phyloP scores from a whole-genome alignment of 352 stramenopile genomes.

The Thalassiosira livingstoniorum region DNA sequence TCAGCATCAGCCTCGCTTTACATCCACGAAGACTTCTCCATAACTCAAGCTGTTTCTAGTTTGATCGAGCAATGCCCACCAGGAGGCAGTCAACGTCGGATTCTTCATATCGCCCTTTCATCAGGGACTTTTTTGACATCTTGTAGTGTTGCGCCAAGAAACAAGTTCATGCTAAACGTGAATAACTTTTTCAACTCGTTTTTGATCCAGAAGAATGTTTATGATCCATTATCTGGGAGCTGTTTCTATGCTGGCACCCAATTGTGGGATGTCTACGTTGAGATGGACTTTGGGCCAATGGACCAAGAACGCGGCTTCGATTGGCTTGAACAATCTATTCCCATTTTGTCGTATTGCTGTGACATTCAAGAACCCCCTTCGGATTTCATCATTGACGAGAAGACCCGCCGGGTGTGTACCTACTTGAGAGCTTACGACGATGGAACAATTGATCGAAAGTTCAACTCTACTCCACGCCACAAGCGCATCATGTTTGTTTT shows the following conservation, averaged over 20 bases:
- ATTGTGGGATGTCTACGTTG: constrained; percentile 42
- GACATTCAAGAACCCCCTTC: constrained; percentile 41
- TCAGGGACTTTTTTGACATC: neutral
- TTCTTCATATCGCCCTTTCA: constrained; percentile 48
- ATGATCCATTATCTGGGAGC: constrained; percentile 39
- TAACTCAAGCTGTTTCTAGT: constrained; percentile 34
- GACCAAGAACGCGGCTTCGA: constrained; percentile 18
- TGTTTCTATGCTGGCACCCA: constrained; percentile 50
- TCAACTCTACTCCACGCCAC: constrained; percentile 35
- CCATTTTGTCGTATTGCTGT: constrained; percentile 47
- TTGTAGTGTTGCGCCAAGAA: neutral
- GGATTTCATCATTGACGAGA: constrained; percentile 50
- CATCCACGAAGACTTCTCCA: constrained; percentile 58
- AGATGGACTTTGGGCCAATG: constrained; percentile 36
- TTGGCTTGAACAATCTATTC: constrained; percentile 46
- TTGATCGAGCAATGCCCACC: constrained; percentile 36
- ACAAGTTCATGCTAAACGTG: constrained; percentile 36
- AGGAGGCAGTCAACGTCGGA: constrained; percentile 8
- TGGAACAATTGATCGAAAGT: constrained; percentile 67
- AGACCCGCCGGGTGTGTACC: constrained; percentile 57
- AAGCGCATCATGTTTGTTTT: constrained; percentile 68
- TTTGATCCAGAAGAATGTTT: constrained; percentile 39
- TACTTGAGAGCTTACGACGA: constrained; percentile 68
- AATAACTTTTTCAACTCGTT: constrained; percentile 63
- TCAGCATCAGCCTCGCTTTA: constrained; percentile 52